Conservation (phyloP, 495 filamentous ascomycete species). For the Tuber indicum region DNA sequence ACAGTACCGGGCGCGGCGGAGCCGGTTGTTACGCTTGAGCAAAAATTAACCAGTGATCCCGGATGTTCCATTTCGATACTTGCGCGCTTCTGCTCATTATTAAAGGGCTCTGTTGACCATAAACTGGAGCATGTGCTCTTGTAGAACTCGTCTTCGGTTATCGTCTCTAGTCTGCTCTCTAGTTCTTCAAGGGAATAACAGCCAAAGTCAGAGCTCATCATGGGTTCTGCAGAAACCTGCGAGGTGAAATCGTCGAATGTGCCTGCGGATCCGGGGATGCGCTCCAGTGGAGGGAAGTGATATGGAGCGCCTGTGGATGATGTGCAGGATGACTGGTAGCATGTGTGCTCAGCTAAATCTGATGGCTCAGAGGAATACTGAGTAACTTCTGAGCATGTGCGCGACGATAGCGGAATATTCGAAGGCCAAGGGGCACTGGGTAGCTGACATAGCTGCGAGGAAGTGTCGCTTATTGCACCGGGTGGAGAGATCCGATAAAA, state of each 20-base stretch:
- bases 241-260: background rate
- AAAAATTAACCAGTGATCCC: slow-evolving; percentile 20
- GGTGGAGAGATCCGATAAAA: background rate
- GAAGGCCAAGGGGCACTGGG: background rate
- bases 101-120: background rate
- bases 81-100: background rate
- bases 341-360: background rate
- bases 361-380: background rate
- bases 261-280: background rate
- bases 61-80: slow-evolving; percentile 14
- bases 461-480: background rate
- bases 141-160: background rate
- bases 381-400: background rate
- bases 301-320: background rate
- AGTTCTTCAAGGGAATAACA: background rate
- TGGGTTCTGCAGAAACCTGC: background rate
- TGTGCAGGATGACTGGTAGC: background rate
- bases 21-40: background rate
- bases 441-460: background rate
- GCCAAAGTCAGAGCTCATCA: background rate
- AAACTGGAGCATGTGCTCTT: background rate
- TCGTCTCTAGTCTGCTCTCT: background rate
- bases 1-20: background rate
- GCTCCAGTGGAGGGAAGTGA: background rate
- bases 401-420: background rate